These are phyloP conservation scores for Dillenia suffruticosa DNA, from an alignment of 164 flowering plant genomes.

Conservation along the genomic window DNA sequence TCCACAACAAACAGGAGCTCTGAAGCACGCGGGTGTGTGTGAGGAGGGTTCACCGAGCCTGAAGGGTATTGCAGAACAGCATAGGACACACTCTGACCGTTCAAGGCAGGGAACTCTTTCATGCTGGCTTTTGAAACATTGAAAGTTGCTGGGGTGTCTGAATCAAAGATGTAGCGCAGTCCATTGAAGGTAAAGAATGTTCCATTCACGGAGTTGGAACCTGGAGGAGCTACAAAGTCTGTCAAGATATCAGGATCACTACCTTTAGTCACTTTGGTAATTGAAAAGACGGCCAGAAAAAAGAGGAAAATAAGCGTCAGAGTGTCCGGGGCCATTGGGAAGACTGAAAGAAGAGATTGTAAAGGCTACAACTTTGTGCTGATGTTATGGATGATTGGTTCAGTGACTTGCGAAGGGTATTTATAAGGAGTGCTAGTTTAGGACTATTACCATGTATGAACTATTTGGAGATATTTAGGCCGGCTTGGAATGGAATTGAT, in stretches of 20 bases:
- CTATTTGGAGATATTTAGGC: background rate
- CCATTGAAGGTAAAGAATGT: slow-evolving; percentile 28
- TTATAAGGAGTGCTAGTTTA: background rate
- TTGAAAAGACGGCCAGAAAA: background rate
- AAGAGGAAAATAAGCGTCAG: background rate
- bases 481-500: background rate
- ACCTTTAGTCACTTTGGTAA: background rate
- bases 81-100: slow-evolving; percentile 30
- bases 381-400: too few relatives aligned
- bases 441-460: background rate
- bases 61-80: slow-evolving; percentile 24
- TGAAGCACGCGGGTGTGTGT: slow-evolving; percentile 33
- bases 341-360: background rate
- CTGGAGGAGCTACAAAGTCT: slow-evolving; percentile 10
- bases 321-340: background rate
- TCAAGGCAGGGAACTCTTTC: slow-evolving; percentile 28
- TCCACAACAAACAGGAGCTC: slow-evolving; percentile 25
- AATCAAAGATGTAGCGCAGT: slow-evolving; percentile 5
- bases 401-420: background rate
- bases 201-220: slow-evolving; percentile 3
- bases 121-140: slow-evolving; percentile 23
- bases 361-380: too few relatives aligned
- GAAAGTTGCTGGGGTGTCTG: slow-evolving; percentile 9
- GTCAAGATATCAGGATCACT: slow-evolving; percentile 15
- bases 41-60: slow-evolving; percentile 22